These are phyloP conservation scores for Cryomyces antarcticus DNA, from an alignment of 495 filamentous ascomycete species.

Conservation along the genomic window DNA sequence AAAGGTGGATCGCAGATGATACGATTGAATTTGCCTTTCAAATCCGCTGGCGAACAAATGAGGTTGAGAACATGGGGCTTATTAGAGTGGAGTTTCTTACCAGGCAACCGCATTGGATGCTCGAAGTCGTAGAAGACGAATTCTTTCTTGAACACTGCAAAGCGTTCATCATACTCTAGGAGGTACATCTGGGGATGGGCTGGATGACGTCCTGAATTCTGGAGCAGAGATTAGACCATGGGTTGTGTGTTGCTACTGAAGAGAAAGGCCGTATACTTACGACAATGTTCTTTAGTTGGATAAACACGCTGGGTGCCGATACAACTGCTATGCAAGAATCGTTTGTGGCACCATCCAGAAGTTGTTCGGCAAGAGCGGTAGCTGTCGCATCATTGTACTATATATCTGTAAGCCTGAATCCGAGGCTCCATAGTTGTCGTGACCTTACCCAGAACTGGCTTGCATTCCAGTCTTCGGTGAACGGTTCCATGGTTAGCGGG, in stretches of 20 bases:
- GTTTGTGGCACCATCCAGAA: conserved; percentile 33
- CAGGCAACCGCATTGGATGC: conserved; percentile 38
- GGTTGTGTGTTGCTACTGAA: no score
- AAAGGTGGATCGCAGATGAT: conserved; percentile 65
- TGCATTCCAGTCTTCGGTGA: conserved; percentile 65
- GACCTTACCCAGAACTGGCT: conserved; percentile 54
- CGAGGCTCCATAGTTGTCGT: neutral
- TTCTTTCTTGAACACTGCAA: conserved; percentile 41
- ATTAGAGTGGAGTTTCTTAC: conserved; percentile 15
- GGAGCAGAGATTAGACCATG: neutral
- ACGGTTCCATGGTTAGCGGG: conserved; percentile 43
- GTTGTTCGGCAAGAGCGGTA: conserved; percentile 32
- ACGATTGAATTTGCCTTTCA: conserved; percentile 44
- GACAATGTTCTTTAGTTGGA: conserved; percentile 47
- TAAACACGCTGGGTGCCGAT: conserved; percentile 57
- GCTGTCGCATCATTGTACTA: conserved; percentile 58
- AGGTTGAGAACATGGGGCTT: neutral
- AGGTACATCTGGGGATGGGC: conserved; percentile 34
- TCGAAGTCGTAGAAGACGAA: conserved; percentile 56
- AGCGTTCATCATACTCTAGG: conserved; percentile 52
- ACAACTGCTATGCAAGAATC: conserved; percentile 40
- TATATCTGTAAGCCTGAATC: neutral
- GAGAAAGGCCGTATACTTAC: conserved; percentile 12
- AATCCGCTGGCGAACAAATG: conserved; percentile 14
- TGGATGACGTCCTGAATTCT: neutral